These are phyloP conservation scores for Radiomyces spectabilis DNA, from an alignment of 192 early-diverging fungal genomes.

Conservation along the genomic window DNA sequence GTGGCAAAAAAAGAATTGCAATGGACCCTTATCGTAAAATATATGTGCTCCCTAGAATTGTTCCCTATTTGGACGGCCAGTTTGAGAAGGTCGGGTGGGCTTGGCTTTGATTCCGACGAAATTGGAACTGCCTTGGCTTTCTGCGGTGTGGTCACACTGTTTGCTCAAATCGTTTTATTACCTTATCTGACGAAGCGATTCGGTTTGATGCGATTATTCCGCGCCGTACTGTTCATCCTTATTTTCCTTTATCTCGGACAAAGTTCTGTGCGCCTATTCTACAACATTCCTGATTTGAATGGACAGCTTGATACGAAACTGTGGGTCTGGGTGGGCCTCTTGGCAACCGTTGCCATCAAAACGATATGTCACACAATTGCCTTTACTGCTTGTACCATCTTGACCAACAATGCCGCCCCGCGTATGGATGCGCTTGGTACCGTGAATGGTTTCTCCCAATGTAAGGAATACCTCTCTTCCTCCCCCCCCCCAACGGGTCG, in stretches of 20 bases:
- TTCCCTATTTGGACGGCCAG: constrained; percentile 19
- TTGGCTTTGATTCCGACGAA: constrained; percentile 37
- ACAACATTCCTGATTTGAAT: constrained; percentile 7
- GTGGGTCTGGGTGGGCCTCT: constrained; percentile 22
- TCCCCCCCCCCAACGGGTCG: too few relatives aligned
- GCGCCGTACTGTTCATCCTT: constrained; percentile 10
- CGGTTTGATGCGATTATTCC: constrained; percentile 38
- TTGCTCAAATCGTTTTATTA: constrained; percentile 41
- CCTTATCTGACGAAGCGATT: constrained; percentile 33
- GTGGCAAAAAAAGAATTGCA: background rate
- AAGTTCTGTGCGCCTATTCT: constrained; percentile 3
- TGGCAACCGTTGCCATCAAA: constrained; percentile 7
- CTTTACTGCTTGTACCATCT: constrained; percentile 34
- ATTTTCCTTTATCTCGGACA: constrained; percentile 5
- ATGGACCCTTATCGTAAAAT: background rate
- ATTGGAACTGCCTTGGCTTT: constrained; percentile 44
- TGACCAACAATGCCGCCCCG: constrained; percentile 43
- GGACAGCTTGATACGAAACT: background rate
- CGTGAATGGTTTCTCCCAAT: constrained; percentile 51
- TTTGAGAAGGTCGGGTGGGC: constrained; percentile 30
- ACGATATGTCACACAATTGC: constrained; percentile 14
- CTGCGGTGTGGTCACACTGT: constrained; percentile 32
- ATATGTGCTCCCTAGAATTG: constrained; percentile 1
- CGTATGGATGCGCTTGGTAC: constrained; percentile 32
- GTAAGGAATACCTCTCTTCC: background rate